Conservation (phyloP, 768 basidiomycete genomes). For the Dictyophora rubrovolvata region DNA sequence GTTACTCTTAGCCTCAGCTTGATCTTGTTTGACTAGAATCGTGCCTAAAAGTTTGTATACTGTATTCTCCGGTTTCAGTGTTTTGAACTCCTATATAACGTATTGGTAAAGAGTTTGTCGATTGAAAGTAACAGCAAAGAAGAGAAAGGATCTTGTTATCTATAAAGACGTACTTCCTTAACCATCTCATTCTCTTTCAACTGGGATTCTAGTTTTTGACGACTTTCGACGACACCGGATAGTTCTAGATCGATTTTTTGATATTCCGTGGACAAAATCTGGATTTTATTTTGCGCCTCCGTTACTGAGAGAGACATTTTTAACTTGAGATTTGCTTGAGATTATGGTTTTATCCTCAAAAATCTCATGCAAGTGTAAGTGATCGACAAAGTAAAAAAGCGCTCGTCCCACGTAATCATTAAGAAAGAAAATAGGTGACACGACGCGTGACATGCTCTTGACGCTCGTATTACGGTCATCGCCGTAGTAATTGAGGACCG, state of each 20-base stretch:
- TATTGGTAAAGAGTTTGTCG: not conserved
- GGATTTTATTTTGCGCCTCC: slow-evolving; percentile 25
- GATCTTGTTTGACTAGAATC: slow-evolving; percentile 83
- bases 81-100: slow-evolving; percentile 62
- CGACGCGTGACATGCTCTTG: too few relatives aligned
- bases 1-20: slow-evolving; percentile 74
- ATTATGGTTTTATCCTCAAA: too few relatives aligned
- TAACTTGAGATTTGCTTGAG: not conserved
- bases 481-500: too few relatives aligned
- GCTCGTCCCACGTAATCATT: too few relatives aligned
- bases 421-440: too few relatives aligned
- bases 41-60: slow-evolving; percentile 91
- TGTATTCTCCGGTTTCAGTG: slow-evolving; percentile 61
- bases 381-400: too few relatives aligned
- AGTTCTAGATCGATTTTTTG: slow-evolving; percentile 75
- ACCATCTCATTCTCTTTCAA: slow-evolving; percentile 87
- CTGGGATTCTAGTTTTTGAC: slow-evolving; percentile 85
- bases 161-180: slow-evolving; percentile 50
- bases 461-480: too few relatives aligned
- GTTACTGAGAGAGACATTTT: slow-evolving; percentile 2
- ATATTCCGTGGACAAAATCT: slow-evolving; percentile 62
- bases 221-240: slow-evolving; percentile 60
- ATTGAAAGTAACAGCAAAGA: not conserved
- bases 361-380: too few relatives aligned
- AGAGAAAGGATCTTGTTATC: not conserved